Conservation (phyloP, 2,329 filamentous ascomycete species). For the Colletotrichum sp. region DNA sequence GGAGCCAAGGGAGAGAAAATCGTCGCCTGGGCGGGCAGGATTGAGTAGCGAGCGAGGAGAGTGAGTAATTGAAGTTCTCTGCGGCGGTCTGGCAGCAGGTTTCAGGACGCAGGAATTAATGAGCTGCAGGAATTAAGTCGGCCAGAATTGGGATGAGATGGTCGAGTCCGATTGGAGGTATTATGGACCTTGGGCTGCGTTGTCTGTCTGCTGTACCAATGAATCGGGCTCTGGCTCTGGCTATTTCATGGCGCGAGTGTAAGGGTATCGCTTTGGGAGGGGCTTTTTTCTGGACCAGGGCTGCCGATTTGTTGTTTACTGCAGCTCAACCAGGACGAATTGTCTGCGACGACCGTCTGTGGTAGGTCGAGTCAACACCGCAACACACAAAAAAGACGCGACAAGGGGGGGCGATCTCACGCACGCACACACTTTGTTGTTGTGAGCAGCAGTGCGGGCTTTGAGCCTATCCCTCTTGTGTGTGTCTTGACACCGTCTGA, state of each 20-base stretch:
- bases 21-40: slow-evolving; percentile 3
- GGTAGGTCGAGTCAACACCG: slow-evolving; percentile 6
- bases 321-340: not conserved
- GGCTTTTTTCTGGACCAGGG: not conserved
- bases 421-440: slow-evolving; percentile 6
- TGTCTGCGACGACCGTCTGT: slow-evolving; percentile 6
- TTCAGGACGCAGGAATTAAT: slow-evolving; percentile 20
- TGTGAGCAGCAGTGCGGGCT: slow-evolving; percentile 17
- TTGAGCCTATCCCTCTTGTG: slow-evolving; percentile 6
- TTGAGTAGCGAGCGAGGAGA: not conserved
- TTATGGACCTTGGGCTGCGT: slow-evolving; percentile 13
- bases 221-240: slow-evolving; percentile 31
- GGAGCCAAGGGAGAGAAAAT: slow-evolving; percentile 13
- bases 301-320: slow-evolving; percentile 39
- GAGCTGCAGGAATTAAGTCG: slow-evolving; percentile 21
- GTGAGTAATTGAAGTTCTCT: not conserved
- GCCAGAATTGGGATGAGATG: slow-evolving; percentile 14
- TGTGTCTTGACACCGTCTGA: slow-evolving; percentile 3
- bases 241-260: slow-evolving; percentile 47
- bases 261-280: slow-evolving; percentile 3
- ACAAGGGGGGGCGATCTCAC: slow-evolving; percentile 2
- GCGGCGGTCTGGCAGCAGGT: not conserved
- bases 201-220: slow-evolving; percentile 36
- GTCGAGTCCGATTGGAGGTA: slow-evolving; percentile 18
- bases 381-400: slow-evolving; percentile 8